Percentiles rank a stretch among this genome's conserved stretches.
Conservation (phyloP, 176 grass and related monocot genomes). For the Carex kokanica region DNA sequence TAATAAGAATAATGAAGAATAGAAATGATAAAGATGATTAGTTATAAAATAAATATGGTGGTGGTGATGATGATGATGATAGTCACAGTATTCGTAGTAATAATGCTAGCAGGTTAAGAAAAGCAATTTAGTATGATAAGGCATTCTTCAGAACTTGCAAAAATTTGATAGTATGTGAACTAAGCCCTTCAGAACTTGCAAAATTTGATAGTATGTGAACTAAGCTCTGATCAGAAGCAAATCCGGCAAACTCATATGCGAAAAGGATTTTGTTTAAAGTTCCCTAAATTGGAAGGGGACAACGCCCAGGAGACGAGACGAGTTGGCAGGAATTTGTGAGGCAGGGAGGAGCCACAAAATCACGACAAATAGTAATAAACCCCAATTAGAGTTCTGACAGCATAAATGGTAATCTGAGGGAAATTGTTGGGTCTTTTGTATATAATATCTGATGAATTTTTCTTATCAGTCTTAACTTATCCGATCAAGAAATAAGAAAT, state of each 20-base stretch:
- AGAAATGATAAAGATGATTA: slow-evolving; percentile 4
- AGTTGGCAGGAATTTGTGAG: background rate
- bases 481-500: background rate
- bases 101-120: background rate
- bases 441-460: background rate
- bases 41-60: too few relatives aligned
- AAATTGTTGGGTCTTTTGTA: slow-evolving; percentile 4
- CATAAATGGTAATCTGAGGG: background rate
- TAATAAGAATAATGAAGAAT: slow-evolving; percentile 13
- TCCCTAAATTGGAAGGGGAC: background rate
- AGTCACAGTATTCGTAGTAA: background rate
- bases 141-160: too few relatives aligned
- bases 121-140: background rate
- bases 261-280: slow-evolving; percentile 1
- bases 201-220: background rate
- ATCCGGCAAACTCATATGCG: background rate
- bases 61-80: background rate
- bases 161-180: too few relatives aligned
- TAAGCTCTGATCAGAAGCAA: background rate
- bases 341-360: background rate
- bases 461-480: background rate
- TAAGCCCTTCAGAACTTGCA: too few relatives aligned
- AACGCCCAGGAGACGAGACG: background rate
- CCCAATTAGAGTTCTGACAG: background rate
- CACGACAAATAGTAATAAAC: background rate